Evolutionary conservation across 352 stramenopile genomes (phyloP).

Genomic region (Phytopythium cucurbitacearum): DNA sequence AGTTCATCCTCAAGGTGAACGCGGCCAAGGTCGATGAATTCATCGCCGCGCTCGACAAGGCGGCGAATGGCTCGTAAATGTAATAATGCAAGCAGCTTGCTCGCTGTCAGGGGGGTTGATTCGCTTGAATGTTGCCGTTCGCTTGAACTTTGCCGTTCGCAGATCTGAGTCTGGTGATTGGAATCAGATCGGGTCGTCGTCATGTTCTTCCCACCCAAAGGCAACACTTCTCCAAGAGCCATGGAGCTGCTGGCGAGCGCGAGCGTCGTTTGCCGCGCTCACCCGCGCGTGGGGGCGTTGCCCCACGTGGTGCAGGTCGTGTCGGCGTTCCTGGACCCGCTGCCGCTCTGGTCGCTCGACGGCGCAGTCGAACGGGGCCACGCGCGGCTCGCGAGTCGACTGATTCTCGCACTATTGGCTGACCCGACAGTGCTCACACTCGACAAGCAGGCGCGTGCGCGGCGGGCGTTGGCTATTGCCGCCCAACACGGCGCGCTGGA

Average conservation of each 20-base stretch:
- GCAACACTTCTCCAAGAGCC: too few species aligned
- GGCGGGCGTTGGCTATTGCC: neutral
- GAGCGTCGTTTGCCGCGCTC: too few species aligned
- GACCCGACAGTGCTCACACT: neutral
- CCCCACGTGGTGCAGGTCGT: conserved; percentile 22
- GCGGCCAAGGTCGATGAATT: conserved; percentile 59
- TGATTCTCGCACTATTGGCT: neutral
- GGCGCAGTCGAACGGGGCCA: neutral
- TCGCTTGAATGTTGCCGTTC: too few species aligned
- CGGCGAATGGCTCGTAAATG: conserved; percentile 16
- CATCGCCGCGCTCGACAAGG: conserved; percentile 42
- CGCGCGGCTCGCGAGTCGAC: neutral
- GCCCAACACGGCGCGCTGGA: neutral
- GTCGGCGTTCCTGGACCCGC: conserved; percentile 19
- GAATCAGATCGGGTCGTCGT: too few species aligned
- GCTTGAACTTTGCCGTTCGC: too few species aligned
- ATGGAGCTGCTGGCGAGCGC: too few species aligned
- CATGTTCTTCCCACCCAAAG: too few species aligned
- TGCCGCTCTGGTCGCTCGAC: conserved; percentile 10
- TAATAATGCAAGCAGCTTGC: too few species aligned
- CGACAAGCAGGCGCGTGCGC: conserved; percentile 4
- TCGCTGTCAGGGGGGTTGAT: too few species aligned
- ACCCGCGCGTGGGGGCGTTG: conserved; percentile 1
- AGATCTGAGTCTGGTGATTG: too few species aligned
- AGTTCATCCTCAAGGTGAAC: conserved; percentile 80